Evolutionary conservation across 805 yeast species (phyloP), one percentile per base, ranked within the genome.

Genomic region (Saccharomycopsis lassenensis): DNA sequence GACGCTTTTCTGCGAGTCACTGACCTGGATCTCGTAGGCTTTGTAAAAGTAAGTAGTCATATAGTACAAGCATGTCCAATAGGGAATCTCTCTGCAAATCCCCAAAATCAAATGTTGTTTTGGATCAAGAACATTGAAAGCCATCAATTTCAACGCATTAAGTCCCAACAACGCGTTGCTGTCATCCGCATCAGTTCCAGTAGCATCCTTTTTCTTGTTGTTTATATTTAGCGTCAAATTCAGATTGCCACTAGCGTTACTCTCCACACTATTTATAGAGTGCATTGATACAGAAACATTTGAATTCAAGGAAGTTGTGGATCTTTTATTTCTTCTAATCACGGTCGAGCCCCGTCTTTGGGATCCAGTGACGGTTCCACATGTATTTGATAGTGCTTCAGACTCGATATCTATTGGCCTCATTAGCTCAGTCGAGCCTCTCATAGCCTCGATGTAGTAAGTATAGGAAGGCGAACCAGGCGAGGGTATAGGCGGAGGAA

Each of bases 51-150:
- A 63, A 10, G 39, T 43, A 46, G 46, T 45, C 42, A 58, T 47
- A 11, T 42, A 39, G 18, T 37, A 42, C 11, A 63, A 59, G 12
- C 76, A 62, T 26, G 56, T 62, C 5, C 78, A 55, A 4, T 86
- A 60, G 2, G 93, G 82, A 20, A 83, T 60, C 48, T 84, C 91
- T 32, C 94, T 63, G 46, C 89, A 78, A n/a, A 76, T 56, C 0
- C 91, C 86, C 42, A 84, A 63, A 4, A 79, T 66, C 41, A 81
- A 66, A 52, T 83, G 91, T 48, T 83, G 86, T 43, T 74, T 67
- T 1, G 91, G 82, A 41, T 77, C 77, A 43, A 84, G 59, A 45
- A 83, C 72, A 45, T 72, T 74, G 39, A 84, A 61, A 50, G 7
- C 55, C 50, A 27, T 53, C 49, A 35, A 53, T 46, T 35, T 57